Base-by-base conservation (phyloP, 2,329 filamentous ascomycete genomes). In the Xylaria sp. region DNA sequence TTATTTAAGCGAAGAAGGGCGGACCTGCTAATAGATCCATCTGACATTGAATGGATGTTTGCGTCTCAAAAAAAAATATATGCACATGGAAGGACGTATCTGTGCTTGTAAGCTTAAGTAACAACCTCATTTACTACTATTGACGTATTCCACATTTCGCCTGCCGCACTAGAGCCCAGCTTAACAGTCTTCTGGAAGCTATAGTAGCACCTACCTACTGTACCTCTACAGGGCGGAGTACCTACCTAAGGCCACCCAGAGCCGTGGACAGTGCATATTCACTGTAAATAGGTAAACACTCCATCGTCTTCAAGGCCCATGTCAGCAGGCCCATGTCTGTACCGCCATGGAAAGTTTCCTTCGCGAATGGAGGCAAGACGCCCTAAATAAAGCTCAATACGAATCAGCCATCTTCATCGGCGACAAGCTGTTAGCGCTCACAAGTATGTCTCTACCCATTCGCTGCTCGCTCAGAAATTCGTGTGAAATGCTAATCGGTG, bases 351-450 rank as follows among this genome's bases (percentile, higher is more conserved):
- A 98, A 85, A 91, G 90, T 77, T 98, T 95, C 82, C 87, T 99
- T 78, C 91, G 94, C 79, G 92, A 93, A 78, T 99, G 96, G 96
- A 89, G 94, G 79, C 93, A 97, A 82, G 94, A 98, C 84, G 94
- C 95, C 79, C 86, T 97, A 78, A 95, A 97, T 83, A 96, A 97
- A 81, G 94, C 96, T 73, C 96, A 99, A 80, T 94, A 98, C 81
- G 95, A 98, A 73, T 93, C 95, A 41, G 96, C 96, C 78, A 95
- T 98, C 76, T 98, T 97, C 80, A 94, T 98, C 73, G 96, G 94
- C 72, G 96, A 99, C 86, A 99, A 99, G 84, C 86, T 99, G 75
- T 87, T 98, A 67, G 96, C 96, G 67, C 85, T 99, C 78, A 98
- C 95, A 46, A 93, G 95, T 98, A 82, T 74, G 89, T 81, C 48